Evolutionary conservation across 2,329 filamentous ascomycete species (phyloP), one percentile per base, ranked within the genome.

Genomic region (Exophiala xenobiotica): DNA sequence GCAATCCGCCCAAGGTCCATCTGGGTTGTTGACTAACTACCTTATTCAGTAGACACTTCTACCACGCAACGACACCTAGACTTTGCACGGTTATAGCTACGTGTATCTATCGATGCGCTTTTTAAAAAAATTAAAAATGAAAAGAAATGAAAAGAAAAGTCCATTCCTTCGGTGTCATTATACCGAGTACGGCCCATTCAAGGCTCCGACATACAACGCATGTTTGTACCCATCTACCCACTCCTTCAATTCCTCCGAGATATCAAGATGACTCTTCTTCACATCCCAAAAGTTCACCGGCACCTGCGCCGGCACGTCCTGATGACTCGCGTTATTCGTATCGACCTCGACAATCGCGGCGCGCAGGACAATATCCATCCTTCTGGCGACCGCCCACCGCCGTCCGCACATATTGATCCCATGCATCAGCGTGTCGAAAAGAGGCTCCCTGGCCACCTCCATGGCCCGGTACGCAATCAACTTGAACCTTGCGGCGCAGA

Each of bases 351-450:
- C 54, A 41, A 61, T 53, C 8, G 57, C 60, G 4, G 59, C 57
- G 29, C 60, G 49, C 1, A 62, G 53, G 5, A 58, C 57, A 37
- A 59, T 54, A 23, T 62, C 60, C 33, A 57, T 40, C 16, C 60
- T 39, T 11, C 60, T 40, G 6, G 60, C 60, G 18, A 61, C 24
- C 20, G 47, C 49, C 60, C 60, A 62, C 18, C 60, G 54, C 11
- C 60, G 49, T 4, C 56, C 60, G 37, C 57, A 58, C 60, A 62
- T 62, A 33, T 58, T 61, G 49, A 62, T 51, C 2, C 49, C 57
- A 46, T 62, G 60, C 60, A 62, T 62, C 18, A 62, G 42, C 12
- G 50, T 43, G 45, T 62, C 60, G 39, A 62, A 62, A 22, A 52
- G 46, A 6, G 56, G 49, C 43, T 61, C 58, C 26, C 52, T 45